Conservation (phyloP, 345 rosid genomes). For the Euphorbia pulcherrima region DNA sequence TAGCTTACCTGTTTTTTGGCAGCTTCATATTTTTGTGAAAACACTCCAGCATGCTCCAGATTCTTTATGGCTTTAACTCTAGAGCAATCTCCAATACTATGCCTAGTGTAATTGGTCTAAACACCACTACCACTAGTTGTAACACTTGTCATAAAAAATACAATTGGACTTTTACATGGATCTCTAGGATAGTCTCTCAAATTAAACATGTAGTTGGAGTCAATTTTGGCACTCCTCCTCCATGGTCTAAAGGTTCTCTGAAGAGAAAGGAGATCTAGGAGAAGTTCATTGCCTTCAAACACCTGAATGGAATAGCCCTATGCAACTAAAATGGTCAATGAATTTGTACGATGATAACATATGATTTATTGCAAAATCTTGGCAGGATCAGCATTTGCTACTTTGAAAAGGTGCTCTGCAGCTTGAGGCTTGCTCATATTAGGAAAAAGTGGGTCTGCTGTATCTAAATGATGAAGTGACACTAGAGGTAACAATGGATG, state of each 20-base stretch:
- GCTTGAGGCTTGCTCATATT: conserved; percentile 49
- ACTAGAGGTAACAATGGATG: conserved; percentile 75
- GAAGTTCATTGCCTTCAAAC: conserved; percentile 60
- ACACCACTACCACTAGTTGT: conserved; percentile 40
- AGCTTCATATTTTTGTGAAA: conserved; percentile 46
- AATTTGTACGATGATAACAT: conserved; percentile 58
- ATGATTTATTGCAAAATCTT: conserved; percentile 85
- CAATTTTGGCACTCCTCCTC: conserved; percentile 55
- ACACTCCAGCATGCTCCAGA: conserved; percentile 42
- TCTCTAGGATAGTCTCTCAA: conserved; percentile 67
- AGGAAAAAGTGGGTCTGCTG: conserved; percentile 74
- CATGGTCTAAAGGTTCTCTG: conserved; percentile 72
- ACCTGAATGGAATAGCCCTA: conserved; percentile 93
- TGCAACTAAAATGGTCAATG: conserved; percentile 62
- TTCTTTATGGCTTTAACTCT: conserved; percentile 42
- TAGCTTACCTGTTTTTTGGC: conserved; percentile 51
- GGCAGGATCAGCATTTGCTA: conserved; percentile 55
- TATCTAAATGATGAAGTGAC: conserved; percentile 92
- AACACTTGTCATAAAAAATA: conserved; percentile 57
- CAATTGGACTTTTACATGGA: conserved; percentile 59
- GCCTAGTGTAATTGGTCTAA: conserved; percentile 55
- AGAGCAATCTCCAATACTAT: conserved; percentile 40
- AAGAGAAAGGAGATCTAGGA: conserved; percentile 62
- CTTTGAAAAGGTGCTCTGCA: conserved; percentile 48
- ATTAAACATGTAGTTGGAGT: conserved; percentile 57